A percentile compares a stretch with the other conserved stretches of the same genome.
phyloP scores from a whole-genome alignment of 73 alveolate species.

The Blepharisma japonicum region DNA sequence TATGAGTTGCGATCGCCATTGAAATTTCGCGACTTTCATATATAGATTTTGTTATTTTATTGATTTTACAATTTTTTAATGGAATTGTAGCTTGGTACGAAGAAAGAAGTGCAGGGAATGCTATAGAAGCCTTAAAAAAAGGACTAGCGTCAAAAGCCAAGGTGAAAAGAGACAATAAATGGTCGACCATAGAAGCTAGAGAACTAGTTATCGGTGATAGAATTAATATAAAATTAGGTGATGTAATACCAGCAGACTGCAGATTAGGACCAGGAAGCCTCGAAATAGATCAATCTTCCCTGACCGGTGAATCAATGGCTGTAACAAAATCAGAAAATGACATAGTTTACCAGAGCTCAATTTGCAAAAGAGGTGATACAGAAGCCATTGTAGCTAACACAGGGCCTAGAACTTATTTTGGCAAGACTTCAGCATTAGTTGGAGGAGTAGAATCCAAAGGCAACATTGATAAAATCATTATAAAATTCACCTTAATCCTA shows the following conservation, averaged over 20 bases:
- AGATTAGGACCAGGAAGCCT: slow-evolving; percentile 32
- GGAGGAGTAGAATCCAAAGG: slow-evolving; percentile 9
- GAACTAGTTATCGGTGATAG: slow-evolving; percentile 19
- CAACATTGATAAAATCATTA: not conserved
- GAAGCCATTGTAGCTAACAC: slow-evolving; percentile 31
- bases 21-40: slow-evolving; percentile 11
- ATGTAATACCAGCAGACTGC: slow-evolving; percentile 50
- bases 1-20: not conserved
- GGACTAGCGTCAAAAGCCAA: slow-evolving; percentile 2
- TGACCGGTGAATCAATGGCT: slow-evolving; percentile 35
- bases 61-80: slow-evolving; percentile 1
- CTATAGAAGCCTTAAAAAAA: slow-evolving; percentile 24
- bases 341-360: slow-evolving; percentile 13
- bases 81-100: slow-evolving; percentile 25
- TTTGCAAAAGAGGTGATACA: slow-evolving; percentile 27
- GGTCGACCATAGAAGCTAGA: not conserved
- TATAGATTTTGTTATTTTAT: not conserved
- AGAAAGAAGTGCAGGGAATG: slow-evolving; percentile 27
- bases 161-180: slow-evolving; percentile 17
- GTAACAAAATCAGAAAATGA: slow-evolving; percentile 19
- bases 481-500: too few species aligned
- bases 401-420: slow-evolving; percentile 29
- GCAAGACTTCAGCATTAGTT: slow-evolving; percentile 29
- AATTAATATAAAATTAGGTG: slow-evolving; percentile 32
- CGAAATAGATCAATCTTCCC: slow-evolving; percentile 15